Evolutionary conservation across 2,329 filamentous ascomycete species (phyloP).

Genomic region (Verticillium tricorpus): DNA sequence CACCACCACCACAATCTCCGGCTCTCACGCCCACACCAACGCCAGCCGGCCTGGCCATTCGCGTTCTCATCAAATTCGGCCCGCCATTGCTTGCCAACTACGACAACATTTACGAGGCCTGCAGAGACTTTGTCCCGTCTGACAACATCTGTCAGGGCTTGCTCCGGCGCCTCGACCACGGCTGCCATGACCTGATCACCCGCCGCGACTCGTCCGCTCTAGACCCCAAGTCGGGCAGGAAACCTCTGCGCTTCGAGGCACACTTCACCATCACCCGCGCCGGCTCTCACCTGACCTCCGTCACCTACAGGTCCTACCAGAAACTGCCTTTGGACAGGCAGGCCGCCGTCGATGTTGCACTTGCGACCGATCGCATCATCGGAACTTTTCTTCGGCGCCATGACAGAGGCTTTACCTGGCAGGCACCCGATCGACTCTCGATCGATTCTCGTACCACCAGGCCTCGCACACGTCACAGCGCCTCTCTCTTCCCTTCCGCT

Average conservation of each 20-base stretch:
- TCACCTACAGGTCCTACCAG: constrained; percentile 46
- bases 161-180: constrained; percentile 46
- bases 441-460: background rate
- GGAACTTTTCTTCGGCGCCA: constrained; percentile 46
- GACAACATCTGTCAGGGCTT: constrained; percentile 44
- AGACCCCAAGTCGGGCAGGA: constrained; percentile 31
- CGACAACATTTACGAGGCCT: constrained; percentile 41
- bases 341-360: constrained; percentile 39
- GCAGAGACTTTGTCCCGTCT: constrained; percentile 35
- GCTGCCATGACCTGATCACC: constrained; percentile 48
- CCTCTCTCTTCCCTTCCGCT: constrained; percentile 30
- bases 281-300: constrained; percentile 36
- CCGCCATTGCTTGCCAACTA: constrained; percentile 39
- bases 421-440: constrained; percentile 21
- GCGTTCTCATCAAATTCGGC: constrained; percentile 41
- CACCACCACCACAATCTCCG: background rate
- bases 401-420: constrained; percentile 46
- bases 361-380: constrained; percentile 45
- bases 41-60: constrained; percentile 28
- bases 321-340: constrained; percentile 37
- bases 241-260: constrained; percentile 44
- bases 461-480: constrained; percentile 31
- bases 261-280: constrained; percentile 39
- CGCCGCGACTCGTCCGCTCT: constrained; percentile 45
- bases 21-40: background rate